Evolutionary conservation across 2,329 filamentous ascomycete species (phyloP).

Genomic region (Alternaria tenuissima): DNA sequence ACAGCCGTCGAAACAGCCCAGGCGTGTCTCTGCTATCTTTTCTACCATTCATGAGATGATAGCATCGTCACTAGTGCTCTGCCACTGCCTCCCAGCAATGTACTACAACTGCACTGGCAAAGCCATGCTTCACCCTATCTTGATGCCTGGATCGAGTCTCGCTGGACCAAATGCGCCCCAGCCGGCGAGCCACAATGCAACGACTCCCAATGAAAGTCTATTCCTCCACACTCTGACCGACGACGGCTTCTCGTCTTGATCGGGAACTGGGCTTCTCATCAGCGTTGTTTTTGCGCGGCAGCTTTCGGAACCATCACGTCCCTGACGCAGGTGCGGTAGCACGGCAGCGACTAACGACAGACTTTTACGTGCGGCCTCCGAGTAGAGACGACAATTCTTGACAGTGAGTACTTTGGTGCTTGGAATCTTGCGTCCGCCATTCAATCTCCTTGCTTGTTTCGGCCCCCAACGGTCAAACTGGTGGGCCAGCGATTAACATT

Average conservation of each 20-base stretch:
- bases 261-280: conserved; percentile 28
- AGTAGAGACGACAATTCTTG: conserved; percentile 6
- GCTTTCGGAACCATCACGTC: conserved; percentile 23
- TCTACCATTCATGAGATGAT: conserved; percentile 8
- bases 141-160: conserved; percentile 27
- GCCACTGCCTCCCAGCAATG: conserved; percentile 12
- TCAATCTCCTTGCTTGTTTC: conserved; percentile 21
- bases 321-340: conserved; percentile 38
- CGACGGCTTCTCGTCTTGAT: conserved; percentile 26
- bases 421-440: background rate
- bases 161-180: conserved; percentile 33
- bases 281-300: conserved; percentile 29
- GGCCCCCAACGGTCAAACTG: conserved; percentile 36
- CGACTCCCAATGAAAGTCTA: conserved; percentile 30
- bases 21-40: conserved; percentile 20
- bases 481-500: conserved; percentile 24
- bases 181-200: conserved; percentile 27
- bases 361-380: conserved; percentile 24
- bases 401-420: conserved; percentile 17
- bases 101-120: conserved; percentile 9
- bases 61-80: conserved; percentile 9
- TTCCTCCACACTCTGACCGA: conserved; percentile 25
- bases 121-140: conserved; percentile 37
- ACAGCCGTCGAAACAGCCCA: conserved; percentile 30
- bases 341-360: conserved; percentile 25